These are phyloP conservation scores for Erythrophleum ivorense DNA, from an alignment of 331 rosid genomes.

Conservation along the genomic window DNA sequence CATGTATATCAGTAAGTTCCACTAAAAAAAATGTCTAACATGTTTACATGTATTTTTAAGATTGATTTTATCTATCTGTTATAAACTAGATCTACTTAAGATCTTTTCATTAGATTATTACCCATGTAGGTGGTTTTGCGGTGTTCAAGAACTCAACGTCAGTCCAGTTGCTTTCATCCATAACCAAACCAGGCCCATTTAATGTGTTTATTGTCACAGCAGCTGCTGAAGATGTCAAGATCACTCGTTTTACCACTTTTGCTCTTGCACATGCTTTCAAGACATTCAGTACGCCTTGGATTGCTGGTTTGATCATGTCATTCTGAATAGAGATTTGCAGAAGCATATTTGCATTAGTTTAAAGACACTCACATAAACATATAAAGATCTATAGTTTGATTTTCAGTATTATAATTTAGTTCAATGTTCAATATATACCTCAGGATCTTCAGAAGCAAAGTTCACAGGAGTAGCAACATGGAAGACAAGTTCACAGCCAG, in stretches of 20 bases:
- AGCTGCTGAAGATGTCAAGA: conserved; percentile 87
- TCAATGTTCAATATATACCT: conserved; percentile 49
- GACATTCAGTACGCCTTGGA: conserved; percentile 73
- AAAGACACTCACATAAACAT: not conserved
- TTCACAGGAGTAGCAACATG: conserved; percentile 85
- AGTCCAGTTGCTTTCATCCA: conserved; percentile 72
- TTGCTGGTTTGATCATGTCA: conserved; percentile 89
- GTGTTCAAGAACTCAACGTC: conserved; percentile 66
- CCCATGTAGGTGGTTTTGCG: conserved; percentile 86
- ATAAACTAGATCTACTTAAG: not conserved
- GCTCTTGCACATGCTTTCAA: conserved; percentile 70
- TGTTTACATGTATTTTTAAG: not conserved
- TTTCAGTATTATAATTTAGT: not conserved
- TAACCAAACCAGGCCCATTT: conserved; percentile 55
- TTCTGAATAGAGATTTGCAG: conserved; percentile 49
- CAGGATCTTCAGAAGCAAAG: conserved; percentile 84
- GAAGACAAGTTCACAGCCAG: conserved; percentile 80
- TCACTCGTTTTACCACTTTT: conserved; percentile 70
- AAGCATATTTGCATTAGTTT: not conserved
- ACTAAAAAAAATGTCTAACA: not conserved
- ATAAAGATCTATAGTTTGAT: not conserved
- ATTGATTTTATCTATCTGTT: not conserved
- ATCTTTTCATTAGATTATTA: conserved; percentile 38
- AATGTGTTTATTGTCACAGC: conserved; percentile 62
- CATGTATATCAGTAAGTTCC: not conserved